Evolutionary conservation across 306 rosid genomes (phyloP).

Genomic region (Trifolium pratense): DNA sequence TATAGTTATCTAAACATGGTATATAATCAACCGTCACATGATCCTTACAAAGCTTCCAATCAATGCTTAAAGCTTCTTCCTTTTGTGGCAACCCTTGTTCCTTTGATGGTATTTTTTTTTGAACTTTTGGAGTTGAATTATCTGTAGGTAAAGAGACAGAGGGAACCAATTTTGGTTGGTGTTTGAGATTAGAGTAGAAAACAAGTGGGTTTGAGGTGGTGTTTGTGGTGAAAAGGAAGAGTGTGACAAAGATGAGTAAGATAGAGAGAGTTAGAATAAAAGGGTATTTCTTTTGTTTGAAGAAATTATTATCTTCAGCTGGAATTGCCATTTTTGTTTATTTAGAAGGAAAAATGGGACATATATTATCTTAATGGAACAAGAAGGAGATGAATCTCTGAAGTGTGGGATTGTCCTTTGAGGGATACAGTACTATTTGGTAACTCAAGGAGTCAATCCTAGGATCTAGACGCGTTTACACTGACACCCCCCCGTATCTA

Average conservation of each 20-base stretch:
- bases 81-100: constrained; percentile 26
- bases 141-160: background rate
- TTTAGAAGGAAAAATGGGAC: background rate
- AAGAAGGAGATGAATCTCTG: background rate
- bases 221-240: constrained; percentile 59
- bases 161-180: constrained; percentile 18
- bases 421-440: too few relatives aligned
- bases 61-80: constrained; percentile 3
- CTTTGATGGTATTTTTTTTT: constrained; percentile 2
- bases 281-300: constrained; percentile 63
- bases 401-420: background rate
- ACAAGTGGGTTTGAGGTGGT: constrained; percentile 41
- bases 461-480: background rate
- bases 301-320: constrained; percentile 36
- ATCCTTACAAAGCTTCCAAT: constrained; percentile 72
- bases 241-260: constrained; percentile 51
- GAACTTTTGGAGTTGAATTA: background rate
- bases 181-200: constrained; percentile 49
- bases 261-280: constrained; percentile 61
- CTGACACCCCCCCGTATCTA: background rate
- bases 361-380: background rate
- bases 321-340: constrained; percentile 54
- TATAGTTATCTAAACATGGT: constrained; percentile 82
- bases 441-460: too few relatives aligned
- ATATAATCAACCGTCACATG: constrained; percentile 60